Base-by-base conservation (phyloP, 352 stramenopile species). In the Globisporangium orthogonon region DNA sequence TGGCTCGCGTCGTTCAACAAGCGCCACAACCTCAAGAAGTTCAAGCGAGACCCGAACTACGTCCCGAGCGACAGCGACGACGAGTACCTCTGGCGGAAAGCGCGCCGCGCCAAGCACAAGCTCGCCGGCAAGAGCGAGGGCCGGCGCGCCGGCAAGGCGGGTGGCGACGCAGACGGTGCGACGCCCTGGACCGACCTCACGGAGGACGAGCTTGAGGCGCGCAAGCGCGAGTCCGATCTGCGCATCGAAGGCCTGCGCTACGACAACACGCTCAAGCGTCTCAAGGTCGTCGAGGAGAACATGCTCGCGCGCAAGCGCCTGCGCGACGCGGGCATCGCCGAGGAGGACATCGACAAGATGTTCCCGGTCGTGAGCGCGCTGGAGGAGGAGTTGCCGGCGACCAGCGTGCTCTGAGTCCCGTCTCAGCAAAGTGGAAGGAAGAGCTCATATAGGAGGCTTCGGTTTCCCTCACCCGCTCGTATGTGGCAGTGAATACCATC, bases 1-100 rank as follows among this genome's bases (percentile, higher is more conserved):
- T 94, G 83, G 83, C 65, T 94, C 49, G 81, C 79, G 52, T 89
- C 76, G 13, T 94, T 94, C 60, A 92, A 92, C 58, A 64, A 64
- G 52, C 58, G 58, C 7, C 80, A 93, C 46, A 50, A 54, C 37
- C 58, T 64, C 44, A 64, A 64, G 44, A 64, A 64, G 52, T 64
- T 64, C 45, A 64, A 64, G 52, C 58, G 58, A 14, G 58, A 59
- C 46, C 54, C 43, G 37, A 58, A 50, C 15, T 64, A 60, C 46
- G 44, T 54, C n/a, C 51, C 45, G 28, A 60, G 45, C 33, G 58
- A 64, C 37, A 60, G 51, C 28, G 58, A 64, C 14, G 53, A 64
- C 45, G 58, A 64, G 51, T 64, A 60, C 31, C 33, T 54, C n/a
- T 62, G 56, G 56, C 49, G 49, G 30, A 62, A 56, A 29, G 56